Evolutionary conservation across 441 rosid genomes (phyloP).

Genomic region (Metrosideros polymorpha): DNA sequence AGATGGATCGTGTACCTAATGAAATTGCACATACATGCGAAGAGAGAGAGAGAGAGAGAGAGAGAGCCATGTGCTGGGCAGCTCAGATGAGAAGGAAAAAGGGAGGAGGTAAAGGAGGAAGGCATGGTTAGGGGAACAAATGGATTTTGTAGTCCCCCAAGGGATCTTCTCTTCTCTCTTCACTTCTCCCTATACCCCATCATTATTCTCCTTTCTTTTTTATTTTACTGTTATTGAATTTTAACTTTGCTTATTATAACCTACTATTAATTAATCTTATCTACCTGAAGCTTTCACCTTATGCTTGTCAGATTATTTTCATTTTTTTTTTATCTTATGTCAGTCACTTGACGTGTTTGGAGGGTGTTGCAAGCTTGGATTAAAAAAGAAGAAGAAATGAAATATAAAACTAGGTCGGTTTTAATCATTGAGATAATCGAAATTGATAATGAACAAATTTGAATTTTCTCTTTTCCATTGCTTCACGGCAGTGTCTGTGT

Average conservation of each 20-base stretch:
- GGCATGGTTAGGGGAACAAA: constrained; percentile 41
- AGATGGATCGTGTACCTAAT: not conserved
- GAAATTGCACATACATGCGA: not conserved
- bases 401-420: not conserved
- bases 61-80: constrained; percentile 4
- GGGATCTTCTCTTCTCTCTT: constrained; percentile 61
- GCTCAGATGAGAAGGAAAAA: not conserved
- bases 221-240: constrained; percentile 1
- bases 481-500: not conserved
- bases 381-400: not conserved
- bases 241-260: not conserved
- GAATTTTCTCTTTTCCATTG: not conserved
- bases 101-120: constrained; percentile 2
- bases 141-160: constrained; percentile 77
- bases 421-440: not conserved
- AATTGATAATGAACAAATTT: not conserved
- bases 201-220: constrained; percentile 27
- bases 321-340: not conserved
- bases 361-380: not conserved
- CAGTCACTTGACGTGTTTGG: not conserved
- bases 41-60: not conserved
- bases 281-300: not conserved
- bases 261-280: not conserved
- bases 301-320: not conserved
- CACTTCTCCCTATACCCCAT: constrained; percentile 33